Evolutionary conservation across 208 protist genomes (phyloP), one percentile per base, ranked within the genome.

Genomic region (Crithidia sp.): DNA sequence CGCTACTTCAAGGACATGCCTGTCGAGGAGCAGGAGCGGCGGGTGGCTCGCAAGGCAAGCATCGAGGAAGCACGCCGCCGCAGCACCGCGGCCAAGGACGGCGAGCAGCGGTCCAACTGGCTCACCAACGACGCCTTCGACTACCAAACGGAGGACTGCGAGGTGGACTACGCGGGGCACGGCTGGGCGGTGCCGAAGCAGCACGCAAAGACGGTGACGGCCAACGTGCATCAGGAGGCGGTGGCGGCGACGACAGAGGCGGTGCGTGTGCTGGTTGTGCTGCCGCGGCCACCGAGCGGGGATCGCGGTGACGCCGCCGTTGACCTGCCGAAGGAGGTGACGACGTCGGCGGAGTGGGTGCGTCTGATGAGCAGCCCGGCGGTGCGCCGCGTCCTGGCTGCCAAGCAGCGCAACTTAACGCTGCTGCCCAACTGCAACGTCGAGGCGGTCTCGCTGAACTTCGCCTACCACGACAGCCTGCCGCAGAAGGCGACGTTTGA

Each of bases 1-100:
- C 86, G 94, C 28, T 97, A 97, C 69, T 90, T 93, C 65, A 96
- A 95, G 65, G 88, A 97, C 73, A 93, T 97, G 89, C 86, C 88
- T 3, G 67, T 55, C 6, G 84, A 94, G 49, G 87, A 95, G 76
- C 82, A 94, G 74, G 52, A 85, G 56, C 73, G 90, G 19, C 75
- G 91, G 5, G 54, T 87, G 17, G 81, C 87, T 65, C 71, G 90
- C 28, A 84, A 80, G 57, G 39, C 67, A 47, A 67, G 78, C 8
- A 89, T 96, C 62, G 94, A 95, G 70, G 88, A 93, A 53, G 91
- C 89, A 4, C 82, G 89, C 10, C 79, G 84, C 13, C 65, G 60
- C 53, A 59, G 19, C 19, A 37, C 62, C 14, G 19, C 57, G 8
- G 13, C 37, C n/a, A 60, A 16, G 37, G 12, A 17, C n/a, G 16